phyloP scores from a whole-genome alignment of 2,329 filamentous ascomycete species.

The Aspergillus arachidicola region DNA sequence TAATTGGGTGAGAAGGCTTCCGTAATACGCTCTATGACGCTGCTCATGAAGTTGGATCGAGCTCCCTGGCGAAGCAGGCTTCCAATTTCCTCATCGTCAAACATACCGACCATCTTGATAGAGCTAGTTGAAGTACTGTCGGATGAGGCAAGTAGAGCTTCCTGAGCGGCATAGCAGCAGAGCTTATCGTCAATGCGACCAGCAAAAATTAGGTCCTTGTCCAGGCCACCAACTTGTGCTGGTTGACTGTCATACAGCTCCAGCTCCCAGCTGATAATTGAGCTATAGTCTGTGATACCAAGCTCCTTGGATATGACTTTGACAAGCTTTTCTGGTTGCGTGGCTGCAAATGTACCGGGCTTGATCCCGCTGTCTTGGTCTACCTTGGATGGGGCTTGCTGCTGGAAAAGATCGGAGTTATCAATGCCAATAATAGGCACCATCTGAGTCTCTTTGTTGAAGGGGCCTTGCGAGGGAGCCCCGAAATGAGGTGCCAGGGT shows the following conservation, averaged over 20 bases:
- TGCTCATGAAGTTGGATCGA: constrained; percentile 81
- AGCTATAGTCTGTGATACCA: constrained; percentile 69
- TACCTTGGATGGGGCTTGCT: constrained; percentile 21
- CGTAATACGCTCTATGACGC: constrained; percentile 77
- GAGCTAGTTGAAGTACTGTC: constrained; percentile 56
- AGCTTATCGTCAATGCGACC: constrained; percentile 97
- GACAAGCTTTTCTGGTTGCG: constrained; percentile 83
- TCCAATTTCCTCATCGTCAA: constrained; percentile 96
- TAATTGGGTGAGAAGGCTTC: constrained; percentile 59
- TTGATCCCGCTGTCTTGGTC: constrained; percentile 46
- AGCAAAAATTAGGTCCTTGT: constrained; percentile 92
- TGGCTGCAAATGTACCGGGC: constrained; percentile 72
- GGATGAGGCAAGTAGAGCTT: constrained; percentile 73
- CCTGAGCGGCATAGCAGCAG: constrained; percentile 88
- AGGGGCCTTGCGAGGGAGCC: constrained; percentile 63
- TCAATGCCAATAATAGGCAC: constrained; percentile 93
- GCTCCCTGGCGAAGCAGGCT: constrained; percentile 89
- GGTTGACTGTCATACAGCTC: constrained; percentile 92
- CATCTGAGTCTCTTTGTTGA: constrained; percentile 90
- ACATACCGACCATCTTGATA: constrained; percentile 89
- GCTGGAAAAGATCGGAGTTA: constrained; percentile 59
- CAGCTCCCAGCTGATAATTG: constrained; percentile 93
- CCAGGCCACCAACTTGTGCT: constrained; percentile 78
- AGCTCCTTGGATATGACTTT: constrained; percentile 78
- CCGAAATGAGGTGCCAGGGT: constrained; percentile 95